A percentile compares a stretch with the other conserved stretches of the same genome.
These are phyloP conservation scores for Bullera alba DNA, from an alignment of 768 basidiomycete genomes.

Conservation along the genomic window DNA sequence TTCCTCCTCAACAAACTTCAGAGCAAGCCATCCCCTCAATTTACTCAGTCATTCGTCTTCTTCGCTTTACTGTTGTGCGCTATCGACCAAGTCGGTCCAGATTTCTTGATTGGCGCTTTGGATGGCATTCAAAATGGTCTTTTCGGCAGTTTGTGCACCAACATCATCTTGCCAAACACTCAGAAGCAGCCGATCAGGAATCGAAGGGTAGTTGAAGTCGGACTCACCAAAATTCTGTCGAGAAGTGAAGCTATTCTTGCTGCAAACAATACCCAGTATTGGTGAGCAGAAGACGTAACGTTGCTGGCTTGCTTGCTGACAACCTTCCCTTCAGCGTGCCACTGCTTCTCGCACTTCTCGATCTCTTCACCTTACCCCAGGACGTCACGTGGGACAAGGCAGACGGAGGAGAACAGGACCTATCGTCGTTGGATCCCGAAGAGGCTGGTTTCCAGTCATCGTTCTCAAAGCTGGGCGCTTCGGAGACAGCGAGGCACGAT, in stretches of 20 bases:
- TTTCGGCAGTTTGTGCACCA: constrained; percentile 70
- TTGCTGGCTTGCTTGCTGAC: background rate
- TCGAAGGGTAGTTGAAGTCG: constrained; percentile 75
- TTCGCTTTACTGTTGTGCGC: constrained; percentile 74
- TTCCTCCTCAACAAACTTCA: constrained; percentile 78
- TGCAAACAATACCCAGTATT: constrained; percentile 58
- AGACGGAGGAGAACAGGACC: constrained; percentile 44
- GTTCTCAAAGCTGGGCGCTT: constrained; percentile 83
- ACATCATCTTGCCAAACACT: constrained; percentile 71
- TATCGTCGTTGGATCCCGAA: constrained; percentile 79
- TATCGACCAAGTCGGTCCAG: constrained; percentile 67
- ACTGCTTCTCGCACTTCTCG: constrained; percentile 62
- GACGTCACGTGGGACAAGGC: constrained; percentile 49
- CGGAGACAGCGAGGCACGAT: constrained; percentile 57
- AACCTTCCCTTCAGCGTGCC: constrained; percentile 55
- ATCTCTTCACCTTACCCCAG: constrained; percentile 71
- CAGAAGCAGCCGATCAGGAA: constrained; percentile 75
- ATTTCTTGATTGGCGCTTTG: constrained; percentile 67
- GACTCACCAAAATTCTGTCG: constrained; percentile 69
- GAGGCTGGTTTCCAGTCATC: constrained; percentile 93
- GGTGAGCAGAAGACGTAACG: constrained; percentile 50
- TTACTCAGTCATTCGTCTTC: constrained; percentile 69
- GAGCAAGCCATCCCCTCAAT: constrained; percentile 80
- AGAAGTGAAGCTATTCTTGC: constrained; percentile 64
- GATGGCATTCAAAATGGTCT: constrained; percentile 78